Conservation (phyloP, 495 filamentous ascomycete species). For the Podospora sp. region DNA sequence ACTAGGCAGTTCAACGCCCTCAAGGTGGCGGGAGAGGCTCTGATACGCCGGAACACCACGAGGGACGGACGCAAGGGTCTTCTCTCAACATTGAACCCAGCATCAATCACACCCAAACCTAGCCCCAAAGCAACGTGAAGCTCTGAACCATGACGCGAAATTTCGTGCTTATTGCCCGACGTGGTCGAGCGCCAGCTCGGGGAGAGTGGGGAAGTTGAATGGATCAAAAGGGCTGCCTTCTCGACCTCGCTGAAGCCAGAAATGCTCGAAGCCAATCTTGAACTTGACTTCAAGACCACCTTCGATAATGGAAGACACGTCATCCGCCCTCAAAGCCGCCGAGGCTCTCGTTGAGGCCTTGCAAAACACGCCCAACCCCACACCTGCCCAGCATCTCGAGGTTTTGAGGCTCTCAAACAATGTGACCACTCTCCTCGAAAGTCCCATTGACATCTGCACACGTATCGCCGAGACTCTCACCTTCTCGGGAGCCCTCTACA, state of each 20-base stretch:
- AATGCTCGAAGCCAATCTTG: too few relatives aligned
- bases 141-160: background rate
- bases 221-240: too few relatives aligned
- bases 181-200: too few relatives aligned
- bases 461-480: conserved; percentile 25
- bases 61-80: background rate
- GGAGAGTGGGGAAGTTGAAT: too few relatives aligned
- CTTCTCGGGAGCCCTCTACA: conserved; percentile 25
- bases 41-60: background rate
- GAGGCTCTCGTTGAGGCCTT: conserved; percentile 34
- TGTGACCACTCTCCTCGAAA: conserved; percentile 26
- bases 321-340: conserved; percentile 28
- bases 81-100: background rate
- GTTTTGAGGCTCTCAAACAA: conserved; percentile 28
- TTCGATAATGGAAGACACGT: conserved; percentile 20
- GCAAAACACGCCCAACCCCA: conserved; percentile 22
- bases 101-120: background rate
- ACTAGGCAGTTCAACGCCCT: background rate
- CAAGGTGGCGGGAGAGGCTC: background rate
- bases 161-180: background rate
- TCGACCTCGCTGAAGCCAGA: too few relatives aligned
- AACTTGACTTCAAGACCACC: too few relatives aligned
- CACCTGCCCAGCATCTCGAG: conserved; percentile 24
- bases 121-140: background rate
- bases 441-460: conserved; percentile 30